phyloP scores from a whole-genome alignment of 257 asterid genomes.

The Penstemon davidsonii region DNA sequence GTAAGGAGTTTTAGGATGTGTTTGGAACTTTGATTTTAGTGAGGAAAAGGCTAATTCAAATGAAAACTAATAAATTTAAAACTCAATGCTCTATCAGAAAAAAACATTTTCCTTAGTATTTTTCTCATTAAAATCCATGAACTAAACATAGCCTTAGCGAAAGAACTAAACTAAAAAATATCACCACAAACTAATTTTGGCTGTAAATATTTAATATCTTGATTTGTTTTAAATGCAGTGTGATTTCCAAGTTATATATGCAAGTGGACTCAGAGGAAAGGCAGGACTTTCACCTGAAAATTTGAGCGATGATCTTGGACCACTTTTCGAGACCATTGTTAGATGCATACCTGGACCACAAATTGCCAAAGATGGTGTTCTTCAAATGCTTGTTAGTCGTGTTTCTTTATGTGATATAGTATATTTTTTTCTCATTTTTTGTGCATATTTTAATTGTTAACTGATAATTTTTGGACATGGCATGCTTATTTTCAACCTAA shows the following conservation, averaged over 20 bases:
- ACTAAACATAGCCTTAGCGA: background rate
- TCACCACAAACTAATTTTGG: background rate
- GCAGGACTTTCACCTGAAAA: slow-evolving; percentile 93
- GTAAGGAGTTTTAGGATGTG: too few species aligned
- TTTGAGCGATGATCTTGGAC: slow-evolving; percentile 91
- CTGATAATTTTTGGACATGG: slow-evolving; percentile 17
- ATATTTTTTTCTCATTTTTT: slow-evolving; percentile 1
- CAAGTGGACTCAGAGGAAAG: slow-evolving; percentile 94
- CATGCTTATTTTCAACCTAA: slow-evolving; percentile 2
- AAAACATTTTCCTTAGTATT: too few species aligned
- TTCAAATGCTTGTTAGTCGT: slow-evolving; percentile 93
- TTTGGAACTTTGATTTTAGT: too few species aligned
- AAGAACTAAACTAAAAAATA: background rate
- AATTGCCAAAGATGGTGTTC: slow-evolving; percentile 85
- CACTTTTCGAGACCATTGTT: slow-evolving; percentile 81
- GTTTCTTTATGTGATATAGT: slow-evolving; percentile 16
- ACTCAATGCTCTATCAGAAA: too few species aligned
- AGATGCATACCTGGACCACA: slow-evolving; percentile 98
- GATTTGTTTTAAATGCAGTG: slow-evolving; percentile 57
- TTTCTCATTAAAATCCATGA: too few species aligned
- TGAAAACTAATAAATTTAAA: too few species aligned
- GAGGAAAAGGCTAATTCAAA: too few species aligned
- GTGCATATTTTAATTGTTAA: slow-evolving; percentile 12
- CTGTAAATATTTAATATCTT: background rate
- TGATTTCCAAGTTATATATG: slow-evolving; percentile 97